Base-by-base conservation (phyloP, 2,329 filamentous ascomycete species). In the Penicillium sp. region DNA sequence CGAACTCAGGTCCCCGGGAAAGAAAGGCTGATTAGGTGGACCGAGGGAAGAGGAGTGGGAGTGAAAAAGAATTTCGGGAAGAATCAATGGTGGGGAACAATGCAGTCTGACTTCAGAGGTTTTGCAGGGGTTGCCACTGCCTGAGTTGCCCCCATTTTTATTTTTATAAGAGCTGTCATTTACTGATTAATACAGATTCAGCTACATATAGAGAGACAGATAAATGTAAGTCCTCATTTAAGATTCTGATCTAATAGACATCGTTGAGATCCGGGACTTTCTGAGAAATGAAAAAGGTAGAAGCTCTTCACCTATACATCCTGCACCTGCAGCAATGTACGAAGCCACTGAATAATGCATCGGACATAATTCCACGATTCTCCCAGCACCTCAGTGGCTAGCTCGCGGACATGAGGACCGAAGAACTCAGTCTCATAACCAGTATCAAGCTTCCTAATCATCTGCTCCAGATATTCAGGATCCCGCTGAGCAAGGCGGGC, bases 321-420 rank as follows among this genome's bases (percentile, higher is more conserved):
- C 9, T 58, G 55, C 29, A 61, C 48, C 23, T 62, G 61, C 10
- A 71, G 57, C 14, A 63, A 27, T 5, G 55, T 55, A 24, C 63
- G 60, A 52, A 71, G 54, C 69, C 69, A 71, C 22, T 45, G 46
- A 44, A 68, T 61, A 8, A 68, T 62, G 8, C 53, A 56, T 28
- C 56, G 55, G 23, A 60, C 55, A 13, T 58, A 58, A 42, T 65
- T 56, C 16, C 48, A 32, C 11, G 47, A 40, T 16, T 62, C 55
- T 1, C 59, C 61, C 14, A 82, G 77, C 18, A 83, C 57, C 6
- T 67, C 69, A 29, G 74, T 68, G 23, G 84, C 66, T 36, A 80
- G 70, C 50, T 75, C 67, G 31, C 64, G 64, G 54, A 84, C 76
- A 36, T 52, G 14, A 65, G 26, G 13, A 6, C 35, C 39, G 20